Percentiles rank a stretch among this genome's conserved stretches.
phyloP scores from a whole-genome alignment of 495 filamentous ascomycete species.

The Cladorrhinum samala region DNA sequence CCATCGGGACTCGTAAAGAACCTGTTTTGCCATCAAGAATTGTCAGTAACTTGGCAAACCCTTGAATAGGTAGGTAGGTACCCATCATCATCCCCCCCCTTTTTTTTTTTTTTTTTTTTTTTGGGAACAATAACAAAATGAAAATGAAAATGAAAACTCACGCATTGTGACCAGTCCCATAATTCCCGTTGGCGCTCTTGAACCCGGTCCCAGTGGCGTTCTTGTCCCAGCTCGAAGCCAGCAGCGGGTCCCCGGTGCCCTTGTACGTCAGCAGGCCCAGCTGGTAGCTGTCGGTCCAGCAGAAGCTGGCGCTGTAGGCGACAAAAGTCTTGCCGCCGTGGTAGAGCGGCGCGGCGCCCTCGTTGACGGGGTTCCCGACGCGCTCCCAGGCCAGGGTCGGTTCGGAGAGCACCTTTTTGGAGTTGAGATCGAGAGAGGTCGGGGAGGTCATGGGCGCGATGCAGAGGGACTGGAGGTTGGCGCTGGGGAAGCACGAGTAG shows the following conservation, averaged over 20 bases:
- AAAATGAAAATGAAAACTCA: background rate
- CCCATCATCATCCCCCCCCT: too few species aligned
- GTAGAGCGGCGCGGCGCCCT: constrained; percentile 46
- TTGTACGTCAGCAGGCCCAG: constrained; percentile 44
- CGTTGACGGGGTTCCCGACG: constrained; percentile 45
- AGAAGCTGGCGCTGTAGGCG: constrained; percentile 43
- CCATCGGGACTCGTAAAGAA: constrained; percentile 46
- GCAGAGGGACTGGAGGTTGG: constrained; percentile 40
- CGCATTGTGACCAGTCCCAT: constrained; percentile 37
- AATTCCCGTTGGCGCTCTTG: constrained; percentile 41
- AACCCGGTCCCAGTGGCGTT: constrained; percentile 6
- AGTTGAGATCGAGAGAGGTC: constrained; percentile 19
- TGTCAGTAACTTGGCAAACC: too few species aligned
- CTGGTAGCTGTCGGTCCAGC: constrained; percentile 38
- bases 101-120: too few species aligned
- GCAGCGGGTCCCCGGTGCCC: constrained; percentile 31
- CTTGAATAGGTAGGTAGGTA: too few species aligned
- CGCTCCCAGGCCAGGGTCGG: constrained; percentile 42
- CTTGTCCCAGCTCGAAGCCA: constrained; percentile 39
- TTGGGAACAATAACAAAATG: background rate
- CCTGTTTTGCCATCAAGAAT: too few species aligned
- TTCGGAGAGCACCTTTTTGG: constrained; percentile 35
- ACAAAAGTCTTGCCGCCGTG: constrained; percentile 39
- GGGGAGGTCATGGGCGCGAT: constrained; percentile 34
- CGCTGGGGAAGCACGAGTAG: constrained; percentile 41